Conservation (phyloP, 805 yeast genomes). For the Babjeviella inositovora region DNA sequence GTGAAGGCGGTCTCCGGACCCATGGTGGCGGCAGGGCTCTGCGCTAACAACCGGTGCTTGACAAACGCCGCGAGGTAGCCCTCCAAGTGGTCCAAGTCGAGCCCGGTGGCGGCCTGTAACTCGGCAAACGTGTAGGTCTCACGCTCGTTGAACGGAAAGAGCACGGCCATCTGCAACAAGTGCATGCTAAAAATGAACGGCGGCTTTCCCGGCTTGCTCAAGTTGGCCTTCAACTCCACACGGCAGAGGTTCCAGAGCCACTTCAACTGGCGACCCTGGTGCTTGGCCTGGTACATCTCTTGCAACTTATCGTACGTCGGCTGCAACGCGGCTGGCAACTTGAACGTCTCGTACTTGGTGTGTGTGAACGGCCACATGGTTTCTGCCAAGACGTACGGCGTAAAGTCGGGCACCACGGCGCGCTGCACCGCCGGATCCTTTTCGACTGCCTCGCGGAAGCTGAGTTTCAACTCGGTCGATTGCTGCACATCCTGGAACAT, state of each 20-base stretch:
- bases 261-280: slow-evolving; percentile 74
- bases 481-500: slow-evolving; percentile 92
- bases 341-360: slow-evolving; percentile 24
- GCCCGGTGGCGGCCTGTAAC: slow-evolving; percentile 50
- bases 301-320: slow-evolving; percentile 53
- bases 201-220: slow-evolving; percentile 66
- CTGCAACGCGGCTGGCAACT: slow-evolving; percentile 52
- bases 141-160: slow-evolving; percentile 69
- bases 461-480: slow-evolving; percentile 56
- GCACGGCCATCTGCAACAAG: slow-evolving; percentile 72
- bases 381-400: slow-evolving; percentile 70
- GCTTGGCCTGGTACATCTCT: slow-evolving; percentile 55
- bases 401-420: slow-evolving; percentile 31
- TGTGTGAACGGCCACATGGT: slow-evolving; percentile 73
- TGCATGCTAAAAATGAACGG: slow-evolving; percentile 74
- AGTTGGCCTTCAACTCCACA: slow-evolving; percentile 80
- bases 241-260: slow-evolving; percentile 96
- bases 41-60: slow-evolving; percentile 59
- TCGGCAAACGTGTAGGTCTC: slow-evolving; percentile 42
- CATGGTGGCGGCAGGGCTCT: slow-evolving; percentile 42
- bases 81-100: slow-evolving; percentile 48
- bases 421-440: slow-evolving; percentile 11
- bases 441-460: slow-evolving; percentile 31
- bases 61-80: slow-evolving; percentile 70
- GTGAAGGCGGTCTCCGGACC: slow-evolving; percentile 44